Conservation (phyloP, 2,329 filamentous ascomycete genomes). For the Ascochyta koolunga region DNA sequence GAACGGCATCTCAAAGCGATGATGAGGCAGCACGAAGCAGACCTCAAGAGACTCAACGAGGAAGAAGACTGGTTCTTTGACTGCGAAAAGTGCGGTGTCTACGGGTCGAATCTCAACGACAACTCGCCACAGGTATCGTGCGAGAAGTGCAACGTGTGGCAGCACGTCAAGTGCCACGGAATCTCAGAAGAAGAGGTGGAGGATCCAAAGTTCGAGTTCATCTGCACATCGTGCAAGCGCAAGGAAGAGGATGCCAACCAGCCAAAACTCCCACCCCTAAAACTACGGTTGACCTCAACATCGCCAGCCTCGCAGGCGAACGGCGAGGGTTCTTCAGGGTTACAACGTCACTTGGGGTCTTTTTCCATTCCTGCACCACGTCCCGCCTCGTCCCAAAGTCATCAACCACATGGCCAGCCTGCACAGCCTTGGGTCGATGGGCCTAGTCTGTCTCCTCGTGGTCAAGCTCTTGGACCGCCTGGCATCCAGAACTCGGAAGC, state of each 20-base stretch:
- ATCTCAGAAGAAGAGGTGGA: slow-evolving; percentile 82
- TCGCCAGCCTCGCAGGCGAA: slow-evolving; percentile 49
- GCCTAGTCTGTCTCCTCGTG: slow-evolving; percentile 53
- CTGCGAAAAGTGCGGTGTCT: slow-evolving; percentile 82
- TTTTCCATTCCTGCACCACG: slow-evolving; percentile 30
- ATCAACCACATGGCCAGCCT: slow-evolving; percentile 28
- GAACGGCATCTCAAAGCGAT: slow-evolving; percentile 81
- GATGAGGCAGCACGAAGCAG: slow-evolving; percentile 79
- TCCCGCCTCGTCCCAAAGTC: slow-evolving; percentile 17
- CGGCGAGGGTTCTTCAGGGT: slow-evolving; percentile 18
- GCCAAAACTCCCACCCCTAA: slow-evolving; percentile 67
- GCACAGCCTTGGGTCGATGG: slow-evolving; percentile 48
- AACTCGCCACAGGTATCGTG: slow-evolving; percentile 93
- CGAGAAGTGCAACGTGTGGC: slow-evolving; percentile 94
- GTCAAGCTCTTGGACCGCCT: slow-evolving; percentile 51
- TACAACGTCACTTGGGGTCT: slow-evolving; percentile 23
- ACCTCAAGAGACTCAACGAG: slow-evolving; percentile 71
- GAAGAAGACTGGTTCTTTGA: slow-evolving; percentile 93
- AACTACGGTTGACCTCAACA: slow-evolving; percentile 61
- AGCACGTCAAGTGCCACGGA: slow-evolving; percentile 90
- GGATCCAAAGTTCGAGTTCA: slow-evolving; percentile 75
- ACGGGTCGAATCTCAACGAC: slow-evolving; percentile 88
- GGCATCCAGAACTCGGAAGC: slow-evolving; percentile 48
- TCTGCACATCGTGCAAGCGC: slow-evolving; percentile 78
- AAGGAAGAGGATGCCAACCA: slow-evolving; percentile 67